Conservation (phyloP, 2,329 filamentous ascomycete species). For the Cordyceps cateniannulata region DNA sequence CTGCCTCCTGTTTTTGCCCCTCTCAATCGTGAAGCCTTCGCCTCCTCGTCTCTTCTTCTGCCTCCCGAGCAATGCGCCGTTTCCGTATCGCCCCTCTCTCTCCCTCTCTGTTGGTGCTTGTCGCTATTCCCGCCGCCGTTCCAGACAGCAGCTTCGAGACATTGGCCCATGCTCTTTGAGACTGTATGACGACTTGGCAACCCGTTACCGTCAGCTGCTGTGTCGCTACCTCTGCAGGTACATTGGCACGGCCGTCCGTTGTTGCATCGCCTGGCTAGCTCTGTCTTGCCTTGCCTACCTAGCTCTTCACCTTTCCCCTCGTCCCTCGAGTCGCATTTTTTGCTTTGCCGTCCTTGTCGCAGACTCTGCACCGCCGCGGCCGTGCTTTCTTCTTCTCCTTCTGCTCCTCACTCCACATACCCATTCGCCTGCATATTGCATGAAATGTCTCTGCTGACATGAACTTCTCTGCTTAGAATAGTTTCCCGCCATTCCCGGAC, state of each 20-base stretch:
- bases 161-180: constrained; percentile 7
- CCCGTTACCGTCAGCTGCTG: background rate
- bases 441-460: constrained; percentile 8
- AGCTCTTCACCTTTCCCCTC: background rate
- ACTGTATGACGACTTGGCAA: constrained; percentile 12
- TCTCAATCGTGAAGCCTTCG: background rate
- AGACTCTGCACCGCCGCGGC: background rate
- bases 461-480: constrained; percentile 1
- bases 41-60: background rate
- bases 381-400: background rate
- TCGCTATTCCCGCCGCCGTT: constrained; percentile 4
- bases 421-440: constrained; percentile 8
- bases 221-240: constrained; percentile 12
- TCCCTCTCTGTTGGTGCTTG: background rate
- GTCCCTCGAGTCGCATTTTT: background rate
- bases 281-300: constrained; percentile 5
- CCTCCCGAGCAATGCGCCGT: background rate
- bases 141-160: constrained; percentile 8
- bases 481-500: constrained; percentile 9
- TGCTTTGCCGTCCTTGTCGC: background rate
- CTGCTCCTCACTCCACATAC: background rate
- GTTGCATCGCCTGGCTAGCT: constrained; percentile 12
- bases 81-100: background rate
- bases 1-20: background rate
- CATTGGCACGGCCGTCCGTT: background rate